Conservation (phyloP, 495 filamentous ascomycete genomes). For the Paragyromitra xinjiangensis region DNA sequence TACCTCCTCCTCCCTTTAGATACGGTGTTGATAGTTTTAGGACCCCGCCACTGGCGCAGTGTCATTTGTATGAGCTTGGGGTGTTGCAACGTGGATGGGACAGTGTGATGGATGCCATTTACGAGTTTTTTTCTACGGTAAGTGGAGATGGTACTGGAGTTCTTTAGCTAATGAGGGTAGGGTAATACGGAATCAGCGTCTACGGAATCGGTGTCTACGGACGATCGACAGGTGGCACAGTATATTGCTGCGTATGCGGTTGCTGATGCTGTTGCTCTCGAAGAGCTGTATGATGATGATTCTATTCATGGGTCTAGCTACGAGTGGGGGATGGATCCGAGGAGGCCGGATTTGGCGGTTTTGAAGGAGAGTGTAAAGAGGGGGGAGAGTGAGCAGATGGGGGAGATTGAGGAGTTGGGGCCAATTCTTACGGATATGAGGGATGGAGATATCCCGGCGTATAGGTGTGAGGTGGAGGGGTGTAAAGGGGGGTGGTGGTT, state of each 20-base stretch:
- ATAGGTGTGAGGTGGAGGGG: constrained; percentile 9
- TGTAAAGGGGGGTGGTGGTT: constrained; percentile 27
- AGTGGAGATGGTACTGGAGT: too few relatives aligned
- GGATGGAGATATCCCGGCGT: neutral
- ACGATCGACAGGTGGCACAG: neutral
- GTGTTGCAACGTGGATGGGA: constrained; percentile 28
- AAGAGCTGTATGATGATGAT: neutral
- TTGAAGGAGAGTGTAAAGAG: neutral
- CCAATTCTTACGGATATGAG: neutral
- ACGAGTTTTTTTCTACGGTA: neutral
- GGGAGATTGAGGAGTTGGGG: neutral
- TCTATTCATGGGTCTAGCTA: neutral
- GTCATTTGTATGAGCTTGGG: neutral
- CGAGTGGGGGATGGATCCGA: neutral
- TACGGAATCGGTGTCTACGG: too few relatives aligned
- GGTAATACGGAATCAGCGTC: too few relatives aligned
- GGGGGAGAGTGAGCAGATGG: too few relatives aligned
- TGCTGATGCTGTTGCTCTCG: neutral
- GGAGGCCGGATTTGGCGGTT: neutral
- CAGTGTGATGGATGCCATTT: neutral
- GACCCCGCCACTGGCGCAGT: neutral
- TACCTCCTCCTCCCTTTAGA: neutral
- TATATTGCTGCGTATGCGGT: constrained; percentile 6
- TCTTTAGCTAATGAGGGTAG: too few relatives aligned
- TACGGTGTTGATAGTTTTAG: neutral